Evolutionary conservation across 768 basidiomycete species (phyloP), one percentile per base, ranked within the genome.

Genomic region (Omphalotus guepiniiformis): DNA sequence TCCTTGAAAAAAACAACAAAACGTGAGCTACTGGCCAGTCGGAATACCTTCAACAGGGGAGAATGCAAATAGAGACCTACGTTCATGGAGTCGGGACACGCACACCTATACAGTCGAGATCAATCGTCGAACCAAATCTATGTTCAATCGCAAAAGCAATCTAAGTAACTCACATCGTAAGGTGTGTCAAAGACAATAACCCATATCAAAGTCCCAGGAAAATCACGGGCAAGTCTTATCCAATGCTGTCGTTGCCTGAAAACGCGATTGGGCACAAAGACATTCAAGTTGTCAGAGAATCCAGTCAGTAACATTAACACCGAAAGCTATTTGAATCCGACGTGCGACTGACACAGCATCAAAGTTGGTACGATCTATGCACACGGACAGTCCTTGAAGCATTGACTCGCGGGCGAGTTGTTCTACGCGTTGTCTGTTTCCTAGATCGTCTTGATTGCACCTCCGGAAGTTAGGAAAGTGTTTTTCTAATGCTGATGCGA

Each of bases 381-480:
- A 87, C 13, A 83, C 83, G n/a, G 85, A 90, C 39, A 69, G 61
- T n/a, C 85, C 85, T 52, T 73, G 62, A 38, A 56, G 53, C 42
- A 90, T 71, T 6, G 73, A 70, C 19, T 65, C 53, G 49, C 79
- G 65, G 4, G 79, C 83, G 29, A 82, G 63, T 7, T 65, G 60
- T 59, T 90, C 88, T 0, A 90, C 88, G n/a, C 55, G 63, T 11
- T 72, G 73, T 54, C 88, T 74, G 55, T 72, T 70, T 15, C 87
- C 89, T 35, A 92, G 72, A 45, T 89, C 83, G 57, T 92, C 89
- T 63, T 91, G 88, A 66, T 81, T 88, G 62, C 86, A 90, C 54
- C 86, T 74, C 36, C 70, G 68, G 60, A 88, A 85, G 34, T 64
- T 64, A 7, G 88, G 83, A 49, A 75, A 75, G 55, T 82, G 64